Evolutionary conservation across 1,284 basidiomycete species (phyloP), one percentile per base, ranked within the genome.

Genomic region (Cryptococcus floricola): DNA sequence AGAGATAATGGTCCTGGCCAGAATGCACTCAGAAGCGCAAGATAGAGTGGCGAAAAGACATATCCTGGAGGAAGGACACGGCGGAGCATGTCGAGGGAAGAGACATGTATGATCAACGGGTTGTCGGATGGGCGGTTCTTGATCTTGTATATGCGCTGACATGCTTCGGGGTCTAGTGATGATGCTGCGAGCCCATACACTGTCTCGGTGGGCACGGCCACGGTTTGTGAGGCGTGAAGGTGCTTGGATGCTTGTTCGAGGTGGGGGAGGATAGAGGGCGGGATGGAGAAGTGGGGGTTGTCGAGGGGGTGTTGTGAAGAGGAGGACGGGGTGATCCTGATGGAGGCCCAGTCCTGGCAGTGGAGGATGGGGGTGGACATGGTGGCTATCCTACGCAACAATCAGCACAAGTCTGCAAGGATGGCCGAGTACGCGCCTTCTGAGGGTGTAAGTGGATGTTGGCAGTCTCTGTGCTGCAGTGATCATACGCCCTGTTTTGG

Each of bases 191-290:
- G 84, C 1, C 96, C 96, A 74, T 98, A 98, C 23, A 99, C 96
- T 0, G 96, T 98, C 77, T 99, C 96, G 31, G 96, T 98, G 0
- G 96, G 95, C 68, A 98, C 92, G 0, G 88, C 93, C 42, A 98
- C 90, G 0, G 74, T 74, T 13, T 66, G 62, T 4, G 67, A 65
- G 2, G 62, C 60, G 28, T 65, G 69, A 5, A 77, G 64, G 45
- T 76, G 74, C 1, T 38, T 37, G 1, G 75, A 66, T 4, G 75
- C 75, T 0, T 50, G 57, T 10, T 65, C 52, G 23, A 77, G 67
- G 41, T 74, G 61, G 0, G 57, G 42, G 12, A 54, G 52, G 27
- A 72, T 58, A 0, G 56, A 38, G 1, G 63, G 45, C 16, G 69
- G 65, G 31, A 73, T 61, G 28, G 42, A 48, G 61, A 70, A 66